Evolutionary conservation across 225 moss, liverwort and hornwort species (phyloP).

Genomic region (Pseudisothecium myosuroides): DNA sequence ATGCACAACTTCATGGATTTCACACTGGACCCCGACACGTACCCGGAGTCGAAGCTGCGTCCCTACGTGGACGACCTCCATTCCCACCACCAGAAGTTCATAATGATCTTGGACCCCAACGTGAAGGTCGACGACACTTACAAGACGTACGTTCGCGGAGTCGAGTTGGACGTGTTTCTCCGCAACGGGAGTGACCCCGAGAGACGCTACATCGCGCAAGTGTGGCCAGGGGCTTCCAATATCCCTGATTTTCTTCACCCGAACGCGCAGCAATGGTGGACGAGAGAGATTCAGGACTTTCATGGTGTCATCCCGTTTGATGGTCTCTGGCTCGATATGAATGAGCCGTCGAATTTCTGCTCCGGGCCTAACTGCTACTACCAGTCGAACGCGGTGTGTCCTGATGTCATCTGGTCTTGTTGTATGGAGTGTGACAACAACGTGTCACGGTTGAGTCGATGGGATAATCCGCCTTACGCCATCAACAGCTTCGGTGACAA

Average conservation of each 20-base stretch:
- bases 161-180: slow-evolving; percentile 37
- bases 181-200: slow-evolving; percentile 20
- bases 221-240: slow-evolving; percentile 56
- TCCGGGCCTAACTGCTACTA: slow-evolving; percentile 36
- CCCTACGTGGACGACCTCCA: slow-evolving; percentile 49
- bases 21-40: slow-evolving; percentile 35
- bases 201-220: slow-evolving; percentile 50
- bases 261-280: slow-evolving; percentile 48
- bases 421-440: slow-evolving; percentile 15
- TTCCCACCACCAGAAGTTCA: slow-evolving; percentile 43
- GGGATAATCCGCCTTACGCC: slow-evolving; percentile 70
- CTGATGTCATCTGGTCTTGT: background rate
- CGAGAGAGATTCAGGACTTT: slow-evolving; percentile 40
- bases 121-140: slow-evolving; percentile 37
- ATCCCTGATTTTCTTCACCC: slow-evolving; percentile 64
- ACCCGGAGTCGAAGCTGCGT: slow-evolving; percentile 34
- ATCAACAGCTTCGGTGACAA: slow-evolving; percentile 26
- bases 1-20: slow-evolving; percentile 61
- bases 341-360: slow-evolving; percentile 79
- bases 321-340: slow-evolving; percentile 88
- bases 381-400: background rate
- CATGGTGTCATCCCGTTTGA: slow-evolving; percentile 54
- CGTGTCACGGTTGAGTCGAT: background rate
- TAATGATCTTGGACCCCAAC: slow-evolving; percentile 60
- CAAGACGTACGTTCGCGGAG: slow-evolving; percentile 31